phyloP scores from a whole-genome alignment of 176 grass and related monocot genomes.

The Bromus sterilis region DNA sequence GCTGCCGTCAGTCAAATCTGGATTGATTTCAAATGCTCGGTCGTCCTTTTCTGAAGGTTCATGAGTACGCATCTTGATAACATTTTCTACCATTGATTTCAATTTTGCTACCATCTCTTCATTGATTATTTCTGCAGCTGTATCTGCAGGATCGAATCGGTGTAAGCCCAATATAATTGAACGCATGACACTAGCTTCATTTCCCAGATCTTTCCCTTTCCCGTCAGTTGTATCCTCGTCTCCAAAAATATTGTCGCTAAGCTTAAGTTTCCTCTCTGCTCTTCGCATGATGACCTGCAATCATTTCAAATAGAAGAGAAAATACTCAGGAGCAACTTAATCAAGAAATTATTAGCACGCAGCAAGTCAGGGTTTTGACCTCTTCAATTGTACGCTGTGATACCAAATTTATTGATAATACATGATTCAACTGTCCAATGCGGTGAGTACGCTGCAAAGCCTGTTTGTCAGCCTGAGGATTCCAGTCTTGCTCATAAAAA shows the following conservation, averaged over 20 bases:
- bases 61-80: conserved; percentile 62
- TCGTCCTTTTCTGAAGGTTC: conserved; percentile 48
- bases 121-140: conserved; percentile 29
- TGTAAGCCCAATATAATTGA: conserved; percentile 81
- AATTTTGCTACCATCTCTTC: conserved; percentile 45
- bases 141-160: conserved; percentile 53
- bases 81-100: conserved; percentile 66
- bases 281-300: conserved; percentile 91
- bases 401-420: conserved; percentile 88
- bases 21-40: conserved; percentile 71
- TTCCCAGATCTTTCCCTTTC: conserved; percentile 37
- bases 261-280: conserved; percentile 87
- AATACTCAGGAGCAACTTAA: conserved; percentile 11
- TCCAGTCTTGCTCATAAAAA: conserved; percentile 99
- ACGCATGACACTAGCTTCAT: conserved; percentile 65
- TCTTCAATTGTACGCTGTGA: conserved; percentile 86
- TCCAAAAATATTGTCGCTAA: conserved; percentile 67
- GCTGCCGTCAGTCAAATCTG: conserved; percentile 25
- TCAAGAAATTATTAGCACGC: not conserved
- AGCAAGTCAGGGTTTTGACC: conserved; percentile 35
- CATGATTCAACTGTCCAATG: conserved; percentile 94
- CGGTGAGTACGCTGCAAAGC: conserved; percentile 92
- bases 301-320: not conserved
- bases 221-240: conserved; percentile 41
- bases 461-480: conserved; percentile 95